phyloP scores from a whole-genome alignment of 306 rosid genomes.

The Malus sieversii region DNA sequence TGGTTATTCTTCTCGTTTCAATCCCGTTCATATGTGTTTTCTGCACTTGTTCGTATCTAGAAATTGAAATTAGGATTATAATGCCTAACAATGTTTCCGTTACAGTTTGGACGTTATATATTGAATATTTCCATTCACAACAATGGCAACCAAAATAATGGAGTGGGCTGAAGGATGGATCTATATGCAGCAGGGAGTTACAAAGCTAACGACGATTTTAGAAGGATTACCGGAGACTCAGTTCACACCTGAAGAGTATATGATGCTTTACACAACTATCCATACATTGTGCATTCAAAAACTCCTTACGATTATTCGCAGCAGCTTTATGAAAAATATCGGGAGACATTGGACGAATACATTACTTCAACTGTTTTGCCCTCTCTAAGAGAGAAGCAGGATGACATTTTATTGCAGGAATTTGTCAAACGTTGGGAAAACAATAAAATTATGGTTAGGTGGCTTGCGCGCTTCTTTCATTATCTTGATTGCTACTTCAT shows the following conservation, averaged over 20 bases:
- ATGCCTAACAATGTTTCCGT: too few relatives aligned
- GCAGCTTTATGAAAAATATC: slow-evolving; percentile 33
- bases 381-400: too few relatives aligned
- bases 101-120: too few relatives aligned
- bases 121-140: too few relatives aligned
- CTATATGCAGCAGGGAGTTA: background rate
- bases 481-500: slow-evolving; percentile 19
- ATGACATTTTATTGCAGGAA: slow-evolving; percentile 37
- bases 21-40: too few relatives aligned
- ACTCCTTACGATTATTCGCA: slow-evolving; percentile 17
- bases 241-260: background rate
- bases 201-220: too few relatives aligned
- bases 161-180: background rate
- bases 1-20: too few relatives aligned
- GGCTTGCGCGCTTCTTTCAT: slow-evolving; percentile 25
- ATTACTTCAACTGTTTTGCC: slow-evolving; percentile 20
- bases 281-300: slow-evolving; percentile 41
- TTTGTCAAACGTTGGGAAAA: slow-evolving; percentile 54
- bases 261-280: slow-evolving; percentile 7
- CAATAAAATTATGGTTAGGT: slow-evolving; percentile 27
- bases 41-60: too few relatives aligned
- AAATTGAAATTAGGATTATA: too few relatives aligned
- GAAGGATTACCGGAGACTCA: background rate
- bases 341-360: slow-evolving; percentile 19
- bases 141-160: background rate